phyloP scores from a whole-genome alignment of 352 stramenopile genomes.

The Globisporangium acanthophoron region DNA sequence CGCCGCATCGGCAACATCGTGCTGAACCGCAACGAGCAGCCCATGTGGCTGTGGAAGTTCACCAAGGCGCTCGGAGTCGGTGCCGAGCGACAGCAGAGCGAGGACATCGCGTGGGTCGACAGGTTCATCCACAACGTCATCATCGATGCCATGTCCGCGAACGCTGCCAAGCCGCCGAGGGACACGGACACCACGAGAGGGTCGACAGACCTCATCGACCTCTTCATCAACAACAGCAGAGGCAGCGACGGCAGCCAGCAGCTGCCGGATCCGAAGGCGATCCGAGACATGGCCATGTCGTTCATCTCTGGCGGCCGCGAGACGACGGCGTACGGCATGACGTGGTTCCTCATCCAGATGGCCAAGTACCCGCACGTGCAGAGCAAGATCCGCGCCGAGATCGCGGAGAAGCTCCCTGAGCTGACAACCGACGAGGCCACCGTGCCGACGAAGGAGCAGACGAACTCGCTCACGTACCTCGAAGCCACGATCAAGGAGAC shows the following conservation, averaged over 20 bases:
- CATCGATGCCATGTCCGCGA: slow-evolving; percentile 6
- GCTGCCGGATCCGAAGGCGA: background rate
- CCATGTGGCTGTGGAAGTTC: slow-evolving; percentile 31
- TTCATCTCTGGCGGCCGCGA: slow-evolving; percentile 73
- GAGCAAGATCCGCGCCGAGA: slow-evolving; percentile 38
- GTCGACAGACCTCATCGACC: slow-evolving; percentile 4
- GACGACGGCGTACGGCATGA: slow-evolving; percentile 67
- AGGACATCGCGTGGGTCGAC: slow-evolving; percentile 25
- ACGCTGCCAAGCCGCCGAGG: background rate
- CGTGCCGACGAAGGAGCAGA: slow-evolving; percentile 35
- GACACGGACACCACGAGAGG: background rate
- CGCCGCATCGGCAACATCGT: slow-evolving; percentile 26
- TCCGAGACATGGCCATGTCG: slow-evolving; percentile 61
- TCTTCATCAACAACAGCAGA: slow-evolving; percentile 3
- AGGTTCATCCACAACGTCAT: slow-evolving; percentile 6
- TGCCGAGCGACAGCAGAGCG: slow-evolving; percentile 17
- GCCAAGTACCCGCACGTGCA: slow-evolving; percentile 54
- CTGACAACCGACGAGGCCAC: slow-evolving; percentile 18
- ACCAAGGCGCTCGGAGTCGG: slow-evolving; percentile 28
- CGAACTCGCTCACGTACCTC: slow-evolving; percentile 51
- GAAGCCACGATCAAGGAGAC: slow-evolving; percentile 61
- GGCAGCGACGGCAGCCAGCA: background rate
- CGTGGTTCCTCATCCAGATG: slow-evolving; percentile 74
- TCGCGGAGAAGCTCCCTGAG: slow-evolving; percentile 31
- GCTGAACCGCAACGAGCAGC: slow-evolving; percentile 24